phyloP scores from a whole-genome alignment of 495 filamentous ascomycete species.

The Aspergillus biplanus region DNA sequence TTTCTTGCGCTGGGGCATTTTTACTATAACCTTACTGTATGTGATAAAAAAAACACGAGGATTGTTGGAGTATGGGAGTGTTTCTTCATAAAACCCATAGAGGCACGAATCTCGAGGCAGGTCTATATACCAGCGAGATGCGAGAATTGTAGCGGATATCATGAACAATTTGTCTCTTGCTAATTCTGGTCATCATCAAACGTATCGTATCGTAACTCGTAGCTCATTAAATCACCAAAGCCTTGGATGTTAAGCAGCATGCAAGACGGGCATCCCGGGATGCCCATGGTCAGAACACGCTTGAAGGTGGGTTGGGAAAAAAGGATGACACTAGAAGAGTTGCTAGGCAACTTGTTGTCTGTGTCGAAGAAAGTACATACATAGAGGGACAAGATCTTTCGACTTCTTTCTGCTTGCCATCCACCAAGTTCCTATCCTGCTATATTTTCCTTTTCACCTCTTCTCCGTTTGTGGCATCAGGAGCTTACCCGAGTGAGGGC shows the following conservation, averaged over 20 bases:
- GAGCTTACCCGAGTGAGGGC: not conserved
- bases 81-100: no score
- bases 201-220: constrained; percentile 13
- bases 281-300: not conserved
- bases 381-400: not conserved
- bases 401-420: not conserved
- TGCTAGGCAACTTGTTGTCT: no score
- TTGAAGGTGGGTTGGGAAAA: no score
- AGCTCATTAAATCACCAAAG: constrained; percentile 1
- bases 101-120: not conserved
- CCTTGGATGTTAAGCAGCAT: not conserved
- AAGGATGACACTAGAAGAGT: not conserved
- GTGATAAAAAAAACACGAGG: not conserved
- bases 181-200: constrained; percentile 5
- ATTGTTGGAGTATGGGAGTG: no score
- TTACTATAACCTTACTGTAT: not conserved
- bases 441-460: not conserved
- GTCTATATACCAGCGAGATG: not conserved
- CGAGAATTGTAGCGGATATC: not conserved
- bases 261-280: not conserved
- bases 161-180: constrained; percentile 1
- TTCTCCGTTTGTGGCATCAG: not conserved
- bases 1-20: not conserved
- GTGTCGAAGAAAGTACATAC: not conserved
- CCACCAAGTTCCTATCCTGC: not conserved